phyloP scores from a whole-genome alignment of 345 rosid genomes.

The Hibiscus mutabilis region DNA sequence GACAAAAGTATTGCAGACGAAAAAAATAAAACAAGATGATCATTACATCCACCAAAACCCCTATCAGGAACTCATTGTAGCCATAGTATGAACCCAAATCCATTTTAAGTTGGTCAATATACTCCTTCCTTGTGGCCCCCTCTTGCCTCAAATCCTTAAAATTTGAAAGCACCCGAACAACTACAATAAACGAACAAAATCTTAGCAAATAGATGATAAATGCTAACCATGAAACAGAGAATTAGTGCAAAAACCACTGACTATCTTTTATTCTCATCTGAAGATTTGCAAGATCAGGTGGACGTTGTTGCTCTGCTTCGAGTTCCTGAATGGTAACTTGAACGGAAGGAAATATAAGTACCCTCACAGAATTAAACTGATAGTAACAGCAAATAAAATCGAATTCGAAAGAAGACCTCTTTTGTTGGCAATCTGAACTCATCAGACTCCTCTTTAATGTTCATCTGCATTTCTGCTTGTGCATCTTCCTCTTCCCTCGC shows the following conservation, averaged over 20 bases:
- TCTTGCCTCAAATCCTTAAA: conserved; percentile 58
- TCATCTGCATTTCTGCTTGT: conserved; percentile 41
- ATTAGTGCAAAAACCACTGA: conserved; percentile 27
- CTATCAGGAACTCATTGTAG: conserved; percentile 76
- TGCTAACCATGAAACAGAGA: neutral
- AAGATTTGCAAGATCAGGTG: conserved; percentile 70
- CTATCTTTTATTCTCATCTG: conserved; percentile 79
- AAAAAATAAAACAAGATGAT: conserved; percentile 4
- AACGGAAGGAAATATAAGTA: neutral
- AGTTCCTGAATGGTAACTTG: conserved; percentile 48
- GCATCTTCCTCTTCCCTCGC: conserved; percentile 48
- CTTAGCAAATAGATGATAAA: neutral
- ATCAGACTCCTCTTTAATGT: conserved; percentile 59
- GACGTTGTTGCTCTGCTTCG: conserved; percentile 63
- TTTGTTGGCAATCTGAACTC: conserved; percentile 77
- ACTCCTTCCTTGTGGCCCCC: conserved; percentile 63
- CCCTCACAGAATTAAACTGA: neutral
- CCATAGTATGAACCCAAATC: conserved; percentile 84
- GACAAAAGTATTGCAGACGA: neutral
- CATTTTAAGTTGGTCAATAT: conserved; percentile 57
- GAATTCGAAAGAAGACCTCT: conserved; percentile 39
- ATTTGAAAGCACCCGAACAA: conserved; percentile 75
- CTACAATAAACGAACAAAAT: conserved; percentile 24
- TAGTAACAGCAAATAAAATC: neutral
- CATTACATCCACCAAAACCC: conserved; percentile 70